Evolutionary conservation across 2,329 filamentous ascomycete species (phyloP).

Genomic region (Colletotrichum sp.): DNA sequence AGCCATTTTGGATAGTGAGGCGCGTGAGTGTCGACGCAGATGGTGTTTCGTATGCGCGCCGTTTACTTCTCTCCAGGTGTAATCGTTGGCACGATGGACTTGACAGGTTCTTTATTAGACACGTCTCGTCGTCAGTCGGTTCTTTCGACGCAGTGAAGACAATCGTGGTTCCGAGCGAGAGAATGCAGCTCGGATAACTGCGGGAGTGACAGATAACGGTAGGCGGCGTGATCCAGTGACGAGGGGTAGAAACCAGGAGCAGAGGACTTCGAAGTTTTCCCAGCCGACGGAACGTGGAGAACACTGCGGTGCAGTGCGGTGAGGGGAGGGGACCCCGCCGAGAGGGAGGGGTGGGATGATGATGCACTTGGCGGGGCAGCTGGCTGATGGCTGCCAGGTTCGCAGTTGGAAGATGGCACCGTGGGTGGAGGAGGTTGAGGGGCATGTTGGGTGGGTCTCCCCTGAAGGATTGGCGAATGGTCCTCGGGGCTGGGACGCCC

Average conservation of each 20-base stretch:
- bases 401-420: background rate
- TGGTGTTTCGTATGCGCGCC: background rate
- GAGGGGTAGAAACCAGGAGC: background rate
- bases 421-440: background rate
- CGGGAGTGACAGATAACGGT: constrained; percentile 2
- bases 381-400: background rate
- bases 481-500: background rate
- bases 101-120: background rate
- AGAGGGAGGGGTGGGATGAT: constrained; percentile 12
- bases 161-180: background rate
- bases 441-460: background rate
- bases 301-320: background rate
- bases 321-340: constrained; percentile 3
- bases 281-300: background rate
- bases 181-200: constrained; percentile 2
- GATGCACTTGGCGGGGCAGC: constrained; percentile 14
- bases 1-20: background rate
- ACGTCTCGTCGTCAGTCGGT: background rate
- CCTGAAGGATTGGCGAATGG: background rate
- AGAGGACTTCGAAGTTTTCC: constrained; percentile 5
- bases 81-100: background rate
- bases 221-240: background rate
- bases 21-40: background rate
- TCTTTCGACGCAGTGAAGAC: background rate
- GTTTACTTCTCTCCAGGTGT: background rate